Evolutionary conservation across 768 basidiomycete genomes (phyloP).

Genomic region (Suillus cothurnatus): DNA sequence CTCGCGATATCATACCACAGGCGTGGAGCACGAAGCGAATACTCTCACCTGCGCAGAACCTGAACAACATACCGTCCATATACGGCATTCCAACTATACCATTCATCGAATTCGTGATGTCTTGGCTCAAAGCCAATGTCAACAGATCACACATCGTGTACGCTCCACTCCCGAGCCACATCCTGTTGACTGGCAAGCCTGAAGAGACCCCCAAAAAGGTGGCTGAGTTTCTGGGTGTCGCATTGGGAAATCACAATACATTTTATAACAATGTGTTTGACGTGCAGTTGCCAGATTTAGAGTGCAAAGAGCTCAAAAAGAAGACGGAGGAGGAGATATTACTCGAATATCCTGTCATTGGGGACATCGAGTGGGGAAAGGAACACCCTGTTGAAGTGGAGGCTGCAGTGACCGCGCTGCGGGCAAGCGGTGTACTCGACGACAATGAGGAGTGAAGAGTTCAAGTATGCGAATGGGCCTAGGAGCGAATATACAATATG

Average conservation of each 20-base stretch:
- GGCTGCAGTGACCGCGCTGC: not conserved
- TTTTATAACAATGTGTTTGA: constrained; percentile 2
- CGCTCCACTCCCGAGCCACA: constrained; percentile 13
- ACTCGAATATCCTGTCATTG: constrained; percentile 12
- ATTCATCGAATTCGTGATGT: not conserved
- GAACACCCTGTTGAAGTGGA: constrained; percentile 16
- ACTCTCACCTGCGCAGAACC: constrained; percentile 13
- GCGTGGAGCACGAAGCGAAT: constrained; percentile 4
- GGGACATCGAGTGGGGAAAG: constrained; percentile 13
- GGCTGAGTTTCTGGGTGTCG: not conserved
- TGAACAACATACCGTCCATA: constrained; percentile 16
- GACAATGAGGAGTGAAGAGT: not conserved
- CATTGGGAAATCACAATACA: not conserved
- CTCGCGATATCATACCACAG: constrained; percentile 17
- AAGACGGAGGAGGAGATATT: constrained; percentile 7
- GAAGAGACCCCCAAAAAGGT: not conserved
- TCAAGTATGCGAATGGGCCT: not conserved
- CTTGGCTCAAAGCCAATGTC: not conserved
- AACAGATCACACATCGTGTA: constrained; percentile 6
- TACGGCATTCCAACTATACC: constrained; percentile 10
- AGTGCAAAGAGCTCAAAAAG: not conserved
- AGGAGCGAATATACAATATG: too few relatives aligned
- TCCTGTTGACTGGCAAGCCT: not conserved
- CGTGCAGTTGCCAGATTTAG: not conserved
- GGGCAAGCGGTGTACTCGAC: not conserved